Evolutionary conservation across 768 basidiomycete species (phyloP).

Genomic region (Dentipellis sp.): DNA sequence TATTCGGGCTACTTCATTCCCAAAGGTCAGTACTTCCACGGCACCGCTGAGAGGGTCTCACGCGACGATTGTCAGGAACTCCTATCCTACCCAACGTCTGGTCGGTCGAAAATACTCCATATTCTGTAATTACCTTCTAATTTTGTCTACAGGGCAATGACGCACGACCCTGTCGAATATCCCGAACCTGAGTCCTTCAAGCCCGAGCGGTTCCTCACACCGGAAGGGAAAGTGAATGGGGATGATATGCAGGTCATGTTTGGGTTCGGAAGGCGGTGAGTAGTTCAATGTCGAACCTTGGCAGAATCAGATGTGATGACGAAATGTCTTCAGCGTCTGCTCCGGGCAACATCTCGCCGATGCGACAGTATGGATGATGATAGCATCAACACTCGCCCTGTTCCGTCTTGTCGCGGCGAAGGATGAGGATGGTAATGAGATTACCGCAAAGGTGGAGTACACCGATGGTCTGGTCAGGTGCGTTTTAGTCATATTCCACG

Average conservation of each 20-base stretch:
- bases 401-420: slow-evolving; percentile 6
- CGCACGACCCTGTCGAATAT: too few species aligned
- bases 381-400: slow-evolving; percentile 6
- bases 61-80: background rate
- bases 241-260: too few species aligned
- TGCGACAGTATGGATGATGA: slow-evolving; percentile 9
- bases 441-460: background rate
- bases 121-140: too few species aligned
- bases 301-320: too few species aligned
- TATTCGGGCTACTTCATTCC: slow-evolving; percentile 7
- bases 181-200: too few species aligned
- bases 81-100: background rate
- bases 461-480: background rate
- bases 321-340: slow-evolving; percentile 10
- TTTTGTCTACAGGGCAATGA: too few species aligned
- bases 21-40: slow-evolving; percentile 1
- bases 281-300: too few species aligned
- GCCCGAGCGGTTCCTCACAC: too few species aligned
- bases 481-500: background rate
- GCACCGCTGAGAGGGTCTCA: background rate
- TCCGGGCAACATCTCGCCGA: slow-evolving; percentile 16
- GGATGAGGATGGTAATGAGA: slow-evolving; percentile 9
- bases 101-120: background rate
- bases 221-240: too few species aligned
- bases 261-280: too few species aligned